Percentiles rank a stretch among this genome's conserved stretches.
Evolutionary conservation across 805 yeast genomes (phyloP).

Genomic region (Brettanomyces anomalus): DNA sequence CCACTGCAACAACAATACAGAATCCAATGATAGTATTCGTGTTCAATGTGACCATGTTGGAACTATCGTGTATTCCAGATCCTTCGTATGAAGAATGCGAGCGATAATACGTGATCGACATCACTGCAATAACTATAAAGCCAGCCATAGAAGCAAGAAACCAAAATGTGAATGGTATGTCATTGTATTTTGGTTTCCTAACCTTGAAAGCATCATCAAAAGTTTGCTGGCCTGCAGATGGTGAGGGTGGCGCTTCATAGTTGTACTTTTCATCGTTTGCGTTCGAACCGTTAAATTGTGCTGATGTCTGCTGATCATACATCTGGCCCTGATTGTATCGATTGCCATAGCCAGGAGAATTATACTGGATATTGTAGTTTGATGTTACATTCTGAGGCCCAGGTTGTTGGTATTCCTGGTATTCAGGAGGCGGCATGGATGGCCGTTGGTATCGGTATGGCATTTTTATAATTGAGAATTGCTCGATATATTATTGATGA

Average conservation of each 20-base stretch:
- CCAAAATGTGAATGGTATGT: slow-evolving; percentile 59
- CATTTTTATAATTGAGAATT: too few relatives aligned
- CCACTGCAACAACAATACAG: slow-evolving; percentile 53
- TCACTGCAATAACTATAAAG: slow-evolving; percentile 59
- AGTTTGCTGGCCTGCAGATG: slow-evolving; percentile 27
- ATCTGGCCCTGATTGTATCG: neutral
- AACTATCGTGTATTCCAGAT: slow-evolving; percentile 45
- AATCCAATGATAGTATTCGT: slow-evolving; percentile 68
- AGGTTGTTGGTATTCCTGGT: slow-evolving; percentile 3
- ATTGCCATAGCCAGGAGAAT: neutral
- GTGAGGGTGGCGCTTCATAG: slow-evolving; percentile 18
- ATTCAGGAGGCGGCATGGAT: slow-evolving; percentile 24
- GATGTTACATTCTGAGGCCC: neutral
- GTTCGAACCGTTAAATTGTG: neutral
- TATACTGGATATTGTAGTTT: neutral
- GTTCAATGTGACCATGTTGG: slow-evolving; percentile 55
- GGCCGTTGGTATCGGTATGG: slow-evolving; percentile 11
- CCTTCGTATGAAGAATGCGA: slow-evolving; percentile 48
- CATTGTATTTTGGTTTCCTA: slow-evolving; percentile 54
- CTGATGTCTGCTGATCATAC: neutral
- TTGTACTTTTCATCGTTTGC: slow-evolving; percentile 8
- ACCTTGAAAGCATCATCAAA: slow-evolving; percentile 64
- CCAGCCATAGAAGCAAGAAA: slow-evolving; percentile 39
- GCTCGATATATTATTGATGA: too few relatives aligned
- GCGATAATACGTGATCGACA: slow-evolving; percentile 58